Base-by-base conservation (phyloP, 768 basidiomycete species). In the Coprinopsis marcescibilis region DNA sequence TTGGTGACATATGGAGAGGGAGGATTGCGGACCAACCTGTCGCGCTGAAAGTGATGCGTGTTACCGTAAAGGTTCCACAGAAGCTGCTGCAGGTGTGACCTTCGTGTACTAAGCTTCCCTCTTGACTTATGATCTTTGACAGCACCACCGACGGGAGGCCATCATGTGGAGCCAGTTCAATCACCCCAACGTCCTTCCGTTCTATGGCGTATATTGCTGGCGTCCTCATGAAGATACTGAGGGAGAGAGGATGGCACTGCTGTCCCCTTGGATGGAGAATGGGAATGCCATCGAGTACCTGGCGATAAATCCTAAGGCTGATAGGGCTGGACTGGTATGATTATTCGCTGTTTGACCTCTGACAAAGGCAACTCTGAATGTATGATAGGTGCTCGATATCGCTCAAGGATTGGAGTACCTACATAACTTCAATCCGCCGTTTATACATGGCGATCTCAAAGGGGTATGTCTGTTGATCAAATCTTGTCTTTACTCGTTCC, bases 241-340 rank as follows among this genome's bases (percentile, higher is more conserved):
- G 35, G 24, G 41, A 3, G 38, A 24, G 8, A 33, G 52, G 17
- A 50, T 50, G 13, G 48, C 44, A 13, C 37, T 53, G 4, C 44
- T 53, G 25, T 53, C 52, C 2, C 52, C 52, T 6, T 53, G 52
- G 52, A 46, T 53, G 44, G 49, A 53, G n/a, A 44, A 50, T 7
- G 52, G 52, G 6, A 53, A 53, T 13, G 21, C 46, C 14, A 38
- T 48, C 15, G 49, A 48, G 15, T 53, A 47, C 23, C 25, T 53
- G 19, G 43, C 43, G 12, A 30, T 27, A 3, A 38, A 53, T 15
- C 48, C 52, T 23, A 14, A 43, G 12, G 41, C 37, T 15, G 17
- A 45, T 15, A 42, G 45, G n/a, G 24, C 34, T 12, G 36, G 23
- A 36, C 24, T 50, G 45, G 52, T 53, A 27, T 11, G 48, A 10